Percentiles rank a stretch among this genome's conserved stretches.
Conservation (phyloP, 305 asterid species). For the Fraxinus platypoda region DNA sequence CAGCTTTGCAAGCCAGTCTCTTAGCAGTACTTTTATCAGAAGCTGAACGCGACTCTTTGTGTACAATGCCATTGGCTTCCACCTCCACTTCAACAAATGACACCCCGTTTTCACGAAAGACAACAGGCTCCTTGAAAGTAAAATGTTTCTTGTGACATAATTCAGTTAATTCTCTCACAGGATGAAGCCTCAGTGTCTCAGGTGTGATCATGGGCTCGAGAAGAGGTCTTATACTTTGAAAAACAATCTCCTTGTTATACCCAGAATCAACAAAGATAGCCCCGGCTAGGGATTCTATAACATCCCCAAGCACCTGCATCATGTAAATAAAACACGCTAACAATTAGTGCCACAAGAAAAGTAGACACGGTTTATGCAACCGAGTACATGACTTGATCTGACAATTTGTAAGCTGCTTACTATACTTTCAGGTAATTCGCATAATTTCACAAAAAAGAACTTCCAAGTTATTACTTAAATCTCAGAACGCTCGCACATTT, state of each 20-base stretch:
- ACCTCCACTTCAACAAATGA: slow-evolving; percentile 45
- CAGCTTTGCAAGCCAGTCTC: slow-evolving; percentile 50
- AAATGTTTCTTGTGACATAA: slow-evolving; percentile 52
- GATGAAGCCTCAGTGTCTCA: slow-evolving; percentile 60
- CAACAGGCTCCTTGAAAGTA: slow-evolving; percentile 20
- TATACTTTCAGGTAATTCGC: background rate
- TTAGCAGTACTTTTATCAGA: slow-evolving; percentile 40
- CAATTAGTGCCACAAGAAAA: background rate
- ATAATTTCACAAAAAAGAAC: background rate
- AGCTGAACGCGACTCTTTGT: slow-evolving; percentile 29
- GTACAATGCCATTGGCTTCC: slow-evolving; percentile 48
- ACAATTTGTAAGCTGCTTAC: background rate
- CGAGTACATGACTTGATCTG: background rate
- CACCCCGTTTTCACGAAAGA: slow-evolving; percentile 27
- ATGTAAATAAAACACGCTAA: background rate
- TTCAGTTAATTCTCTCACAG: slow-evolving; percentile 54
- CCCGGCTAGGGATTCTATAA: slow-evolving; percentile 81
- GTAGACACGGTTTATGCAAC: background rate
- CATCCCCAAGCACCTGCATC: slow-evolving; percentile 74
- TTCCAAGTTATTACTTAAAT: background rate
- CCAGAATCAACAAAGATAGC: slow-evolving; percentile 77
- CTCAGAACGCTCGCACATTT: background rate
- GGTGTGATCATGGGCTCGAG: slow-evolving; percentile 78
- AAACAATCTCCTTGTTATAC: slow-evolving; percentile 48
- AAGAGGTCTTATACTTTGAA: slow-evolving; percentile 59